Evolutionary conservation across 176 grass and related monocot genomes (phyloP).

Genomic region (Zea luxurians): DNA sequence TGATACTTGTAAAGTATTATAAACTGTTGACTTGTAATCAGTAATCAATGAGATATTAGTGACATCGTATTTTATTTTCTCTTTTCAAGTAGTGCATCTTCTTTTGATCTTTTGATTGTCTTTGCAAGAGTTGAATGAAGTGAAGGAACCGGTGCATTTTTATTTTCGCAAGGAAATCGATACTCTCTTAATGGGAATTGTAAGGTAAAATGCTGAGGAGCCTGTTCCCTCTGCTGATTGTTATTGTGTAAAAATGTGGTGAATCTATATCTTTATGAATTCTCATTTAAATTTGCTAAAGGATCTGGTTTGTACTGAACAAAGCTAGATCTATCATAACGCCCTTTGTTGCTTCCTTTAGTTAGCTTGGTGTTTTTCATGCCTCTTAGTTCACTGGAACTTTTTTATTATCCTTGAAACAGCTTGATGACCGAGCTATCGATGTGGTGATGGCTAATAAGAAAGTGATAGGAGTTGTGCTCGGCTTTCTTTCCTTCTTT

Average conservation of each 20-base stretch:
- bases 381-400: too few species aligned
- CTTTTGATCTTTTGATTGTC: constrained; percentile 75
- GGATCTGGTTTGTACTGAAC: constrained; percentile 4
- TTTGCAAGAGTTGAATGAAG: constrained; percentile 89
- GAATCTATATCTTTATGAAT: constrained; percentile 16
- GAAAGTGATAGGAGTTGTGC: too few species aligned
- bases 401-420: too few species aligned
- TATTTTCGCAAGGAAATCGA: constrained; percentile 37
- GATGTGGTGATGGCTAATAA: too few species aligned
- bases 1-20: constrained; percentile 64
- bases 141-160: constrained; percentile 51
- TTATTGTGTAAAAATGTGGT: constrained; percentile 17
- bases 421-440: too few species aligned
- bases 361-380: not conserved
- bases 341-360: not conserved
- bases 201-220: constrained; percentile 53
- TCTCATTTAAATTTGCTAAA: not conserved
- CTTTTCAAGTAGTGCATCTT: constrained; percentile 42
- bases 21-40: constrained; percentile 47
- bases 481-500: too few species aligned
- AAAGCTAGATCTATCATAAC: not conserved
- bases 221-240: constrained; percentile 25
- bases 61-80: constrained; percentile 27
- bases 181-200: constrained; percentile 32
- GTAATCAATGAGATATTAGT: constrained; percentile 33